Conservation (phyloP, 108 stramenopile genomes). For the Nitzschia sp. region DNA sequence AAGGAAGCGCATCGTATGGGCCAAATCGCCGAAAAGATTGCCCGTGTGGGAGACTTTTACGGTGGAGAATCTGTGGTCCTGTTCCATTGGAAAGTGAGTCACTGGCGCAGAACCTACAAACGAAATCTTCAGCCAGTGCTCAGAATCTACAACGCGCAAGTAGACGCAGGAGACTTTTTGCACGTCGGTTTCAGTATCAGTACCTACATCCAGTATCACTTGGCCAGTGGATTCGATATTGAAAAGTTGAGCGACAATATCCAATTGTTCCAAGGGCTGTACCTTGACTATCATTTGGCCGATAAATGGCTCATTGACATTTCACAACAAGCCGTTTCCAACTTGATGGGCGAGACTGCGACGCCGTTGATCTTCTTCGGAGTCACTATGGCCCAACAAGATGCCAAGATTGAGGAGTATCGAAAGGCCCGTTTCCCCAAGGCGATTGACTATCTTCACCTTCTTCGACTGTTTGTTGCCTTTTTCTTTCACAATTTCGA, state of each 20-base stretch:
- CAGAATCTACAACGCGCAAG: constrained; percentile 32
- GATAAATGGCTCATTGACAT: constrained; percentile 23
- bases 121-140: constrained; percentile 21
- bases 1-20: constrained; percentile 32
- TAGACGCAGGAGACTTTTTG: constrained; percentile 31
- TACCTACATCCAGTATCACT: constrained; percentile 32
- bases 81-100: constrained; percentile 33
- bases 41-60: constrained; percentile 18
- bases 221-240: constrained; percentile 31
- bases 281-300: constrained; percentile 21
- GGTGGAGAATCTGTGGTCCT: constrained; percentile 27
- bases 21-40: constrained; percentile 23
- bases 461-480: constrained; percentile 24
- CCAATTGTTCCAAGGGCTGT: constrained; percentile 20
- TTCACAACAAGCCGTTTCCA: constrained; percentile 20
- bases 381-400: constrained; percentile 6
- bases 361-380: constrained; percentile 28
- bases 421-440: constrained; percentile 6
- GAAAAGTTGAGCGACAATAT: constrained; percentile 26
- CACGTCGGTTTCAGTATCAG: constrained; percentile 26
- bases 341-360: constrained; percentile 24
- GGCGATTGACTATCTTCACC: constrained; percentile 24
- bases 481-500: constrained; percentile 25
- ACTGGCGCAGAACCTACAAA: constrained; percentile 25
- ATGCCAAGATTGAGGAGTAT: constrained; percentile 6